Conservation (phyloP, 176 grass and related monocot genomes). For the Aegilops sharonensis region DNA sequence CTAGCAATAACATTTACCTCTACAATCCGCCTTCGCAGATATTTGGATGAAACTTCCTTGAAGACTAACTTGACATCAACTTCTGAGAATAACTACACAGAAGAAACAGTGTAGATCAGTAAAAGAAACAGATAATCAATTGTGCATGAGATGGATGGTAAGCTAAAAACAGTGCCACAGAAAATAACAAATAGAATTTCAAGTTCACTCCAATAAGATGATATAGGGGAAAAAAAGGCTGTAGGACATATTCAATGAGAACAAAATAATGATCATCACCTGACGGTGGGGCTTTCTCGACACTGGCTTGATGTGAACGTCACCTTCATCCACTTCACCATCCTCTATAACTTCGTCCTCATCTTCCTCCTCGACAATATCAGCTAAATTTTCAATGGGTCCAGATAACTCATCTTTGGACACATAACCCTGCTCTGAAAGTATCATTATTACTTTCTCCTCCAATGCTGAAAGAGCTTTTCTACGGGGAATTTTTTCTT, state of each 20-base stretch:
- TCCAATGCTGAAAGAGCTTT: conserved; percentile 83
- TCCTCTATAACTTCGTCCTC: conserved; percentile 85
- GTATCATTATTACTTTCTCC: conserved; percentile 83
- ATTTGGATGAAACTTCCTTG: conserved; percentile 96
- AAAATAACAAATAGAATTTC: conserved; percentile 9
- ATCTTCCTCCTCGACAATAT: conserved; percentile 68
- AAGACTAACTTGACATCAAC: conserved; percentile 98
- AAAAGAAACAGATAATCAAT: background rate
- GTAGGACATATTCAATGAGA: background rate
- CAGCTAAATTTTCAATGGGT: conserved; percentile 50
- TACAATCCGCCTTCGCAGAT: conserved; percentile 82
- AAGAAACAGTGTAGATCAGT: conserved; percentile 28
- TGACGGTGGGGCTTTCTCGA: conserved; percentile 55
- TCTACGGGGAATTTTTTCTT: conserved; percentile 86
- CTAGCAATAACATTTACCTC: conserved; percentile 51
- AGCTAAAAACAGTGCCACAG: background rate
- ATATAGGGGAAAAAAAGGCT: background rate
- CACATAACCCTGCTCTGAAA: conserved; percentile 89
- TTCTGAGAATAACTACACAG: conserved; percentile 85
- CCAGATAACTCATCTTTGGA: conserved; percentile 54
- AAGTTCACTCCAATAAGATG: background rate
- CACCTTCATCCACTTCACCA: conserved; percentile 98
- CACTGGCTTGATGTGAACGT: conserved; percentile 91
- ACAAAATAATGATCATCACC: conserved; percentile 45
- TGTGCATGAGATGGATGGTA: conserved; percentile 17